Base-by-base conservation (phyloP, 2,329 filamentous ascomycete species). In the Trichoderma aggressivum region DNA sequence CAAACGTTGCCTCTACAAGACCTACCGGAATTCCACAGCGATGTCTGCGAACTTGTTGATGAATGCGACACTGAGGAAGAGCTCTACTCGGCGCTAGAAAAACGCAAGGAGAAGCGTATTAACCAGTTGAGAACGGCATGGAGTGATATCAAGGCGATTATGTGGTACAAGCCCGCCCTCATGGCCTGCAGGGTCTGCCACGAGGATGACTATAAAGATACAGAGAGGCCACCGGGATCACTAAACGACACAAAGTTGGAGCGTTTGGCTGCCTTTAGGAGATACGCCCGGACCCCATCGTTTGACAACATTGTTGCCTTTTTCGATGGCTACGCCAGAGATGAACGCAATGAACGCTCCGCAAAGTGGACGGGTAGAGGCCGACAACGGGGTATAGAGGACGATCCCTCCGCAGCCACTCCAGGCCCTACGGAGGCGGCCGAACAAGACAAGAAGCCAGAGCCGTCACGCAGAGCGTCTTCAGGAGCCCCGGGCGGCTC, bases 341-440 rank as follows among this genome's bases (percentile, higher is more conserved):
- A 53, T 4, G 21, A 53, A 2, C 47, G 21, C 47, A 53, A 53
- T 5, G n/a, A 50, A 21, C n/a, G 0, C 3, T 0, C 1, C 0
- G 39, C 39, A 43, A 43, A 43, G 39, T 43, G 39, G 39, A 43
- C 16, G 39, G 39, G 39, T 7, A 43, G 39, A 43, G 16, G 39
- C 39, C 39, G 39, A n/a, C 16, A 16, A 10, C 39, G 16, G 2
- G 39, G 16, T 10, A 43, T 43, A 10, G 39, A 43, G 16, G 18
- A 10, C 0, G 7, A n/a, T 3, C 39, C 16, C 3, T 43, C 39
- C 5, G 18, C 39, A 5, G 39, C 39, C 16, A n/a, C 39, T n/a
- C 39, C 18, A n/a, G 18, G 7, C 2, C 7, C 39, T 43, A 10
- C 3, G 7, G 39, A 43, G 39, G 39, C 39, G 4, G 39, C 16